Evolutionary conservation across 148 eudicot genomes (phyloP), one percentile per base, ranked within the genome.

Genomic region (Chenopodium formosanum): DNA sequence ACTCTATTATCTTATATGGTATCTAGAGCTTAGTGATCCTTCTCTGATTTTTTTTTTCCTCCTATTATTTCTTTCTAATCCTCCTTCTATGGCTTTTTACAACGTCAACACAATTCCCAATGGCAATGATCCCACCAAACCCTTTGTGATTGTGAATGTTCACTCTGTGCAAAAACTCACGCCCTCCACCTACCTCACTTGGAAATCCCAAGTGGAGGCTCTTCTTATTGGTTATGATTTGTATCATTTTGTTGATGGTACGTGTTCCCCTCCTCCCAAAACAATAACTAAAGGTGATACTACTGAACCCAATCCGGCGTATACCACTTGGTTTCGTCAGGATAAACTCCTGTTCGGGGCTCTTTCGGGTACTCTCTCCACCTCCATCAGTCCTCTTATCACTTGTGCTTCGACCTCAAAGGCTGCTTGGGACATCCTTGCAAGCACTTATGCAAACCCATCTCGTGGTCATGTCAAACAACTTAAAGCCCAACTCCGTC

Each of bases 141-240:
- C 50, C 8, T 9, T 47, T 47, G 9, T 34, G 13, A 22, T 73
- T 4, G 29, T 73, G 1, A 73, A 73, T 14, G 53, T 73, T n/a
- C 75, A 40, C 7, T 48, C 4, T 20, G 75, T 34, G 0, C n/a
- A 8, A 22, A 62, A 62, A 8, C 66, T 62, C 66, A 62, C 9
- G 25, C 66, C 66, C 9, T 62, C 23, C 4, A 73, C 46, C 13
- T 73, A 73, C 14, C 75, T 73, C 11, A 13, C 20, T 7, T 73
- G 75, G 75, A 40, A 40, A 46, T 13, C 56, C 9, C 74, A 67
- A 47, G n/a, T 79, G 9, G 62, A 67, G 19, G 29, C 81, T 17
- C n/a, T 48, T 2, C 74, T 79, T 13, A 46, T 48, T 48, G 81
- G 81, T 12, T 79, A 67, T 27, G 74, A 66, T n/a, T 72, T 79